A percentile compares a stretch with the other conserved stretches of the same genome.
Conservation (phyloP, 2,329 filamentous ascomycete species). For the Dendryphion nanum region DNA sequence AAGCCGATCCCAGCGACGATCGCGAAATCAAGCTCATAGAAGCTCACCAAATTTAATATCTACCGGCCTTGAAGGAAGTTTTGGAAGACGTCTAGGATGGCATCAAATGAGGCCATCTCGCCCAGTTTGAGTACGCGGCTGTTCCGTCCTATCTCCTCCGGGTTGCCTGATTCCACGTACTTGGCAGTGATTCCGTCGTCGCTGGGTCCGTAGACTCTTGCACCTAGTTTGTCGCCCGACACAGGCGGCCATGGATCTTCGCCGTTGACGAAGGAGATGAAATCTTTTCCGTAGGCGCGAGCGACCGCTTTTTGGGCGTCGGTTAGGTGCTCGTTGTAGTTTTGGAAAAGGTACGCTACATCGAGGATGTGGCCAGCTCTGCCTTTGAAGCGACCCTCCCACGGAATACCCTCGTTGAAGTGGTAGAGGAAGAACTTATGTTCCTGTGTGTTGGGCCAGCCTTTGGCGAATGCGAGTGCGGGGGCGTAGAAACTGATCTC, state of each 20-base stretch:
- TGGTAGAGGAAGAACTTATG: conserved; percentile 33
- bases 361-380: conserved; percentile 36
- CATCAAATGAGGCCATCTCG: conserved; percentile 24
- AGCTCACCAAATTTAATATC: too few species aligned
- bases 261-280: conserved; percentile 34
- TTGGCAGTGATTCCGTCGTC: conserved; percentile 23
- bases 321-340: conserved; percentile 28
- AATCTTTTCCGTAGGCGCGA: conserved; percentile 24
- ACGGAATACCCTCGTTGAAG: conserved; percentile 35
- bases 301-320: conserved; percentile 23
- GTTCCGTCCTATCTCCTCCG: conserved; percentile 25
- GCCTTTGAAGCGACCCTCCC: conserved; percentile 34
- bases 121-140: conserved; percentile 25
- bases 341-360: conserved; percentile 33
- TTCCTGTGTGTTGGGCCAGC: conserved; percentile 26
- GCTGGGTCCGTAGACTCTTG: conserved; percentile 31
- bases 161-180: conserved; percentile 23
- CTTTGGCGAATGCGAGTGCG: conserved; percentile 41
- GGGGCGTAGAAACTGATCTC: conserved; percentile 50
- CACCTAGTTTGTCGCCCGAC: conserved; percentile 16
- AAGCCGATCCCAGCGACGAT: too few species aligned
- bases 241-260: conserved; percentile 32
- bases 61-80: too few species aligned
- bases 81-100: conserved; percentile 20
- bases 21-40: too few species aligned